These are phyloP conservation scores for Diaporthe vaccinii DNA, from an alignment of 2,329 filamentous ascomycete genomes.

Conservation along the genomic window DNA sequence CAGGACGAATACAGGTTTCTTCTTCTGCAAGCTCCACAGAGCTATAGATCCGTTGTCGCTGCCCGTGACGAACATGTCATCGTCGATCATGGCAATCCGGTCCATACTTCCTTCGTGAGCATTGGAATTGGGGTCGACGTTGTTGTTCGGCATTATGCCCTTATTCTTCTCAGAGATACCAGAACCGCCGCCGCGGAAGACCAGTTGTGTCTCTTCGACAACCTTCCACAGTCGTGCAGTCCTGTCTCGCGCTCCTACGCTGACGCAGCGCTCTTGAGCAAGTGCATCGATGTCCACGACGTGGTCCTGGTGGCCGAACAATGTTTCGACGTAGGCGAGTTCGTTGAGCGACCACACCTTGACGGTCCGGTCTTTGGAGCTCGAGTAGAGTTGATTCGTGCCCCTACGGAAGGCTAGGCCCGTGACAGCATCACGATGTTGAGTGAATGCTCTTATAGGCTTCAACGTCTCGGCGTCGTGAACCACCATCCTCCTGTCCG, in stretches of 20 bases:
- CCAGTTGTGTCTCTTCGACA: slow-evolving; percentile 92
- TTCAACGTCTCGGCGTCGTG: slow-evolving; percentile 87
- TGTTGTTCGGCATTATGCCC: slow-evolving; percentile 62
- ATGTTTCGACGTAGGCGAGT: slow-evolving; percentile 92
- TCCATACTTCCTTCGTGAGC: slow-evolving; percentile 89
- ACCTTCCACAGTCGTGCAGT: slow-evolving; percentile 97
- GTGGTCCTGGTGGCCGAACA: slow-evolving; percentile 95
- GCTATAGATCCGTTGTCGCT: slow-evolving; percentile 90
- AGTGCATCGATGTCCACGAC: slow-evolving; percentile 88
- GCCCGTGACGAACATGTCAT: slow-evolving; percentile 90
- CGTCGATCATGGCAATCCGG: slow-evolving; percentile 89
- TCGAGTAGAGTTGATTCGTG: slow-evolving; percentile 93
- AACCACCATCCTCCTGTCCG: slow-evolving; percentile 86
- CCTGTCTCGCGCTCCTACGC: slow-evolving; percentile 89
- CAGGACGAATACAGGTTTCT: slow-evolving; percentile 89
- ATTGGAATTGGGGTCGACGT: slow-evolving; percentile 65
- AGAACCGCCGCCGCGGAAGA: slow-evolving; percentile 87
- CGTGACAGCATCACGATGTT: slow-evolving; percentile 90
- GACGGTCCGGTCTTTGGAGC: slow-evolving; percentile 90
- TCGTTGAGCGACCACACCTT: slow-evolving; percentile 96
- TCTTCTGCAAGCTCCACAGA: slow-evolving; percentile 92
- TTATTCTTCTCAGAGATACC: slow-evolving; percentile 51
- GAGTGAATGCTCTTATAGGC: slow-evolving; percentile 86
- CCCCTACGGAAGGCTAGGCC: slow-evolving; percentile 87
- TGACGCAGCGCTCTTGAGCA: slow-evolving; percentile 89